Base-by-base conservation (phyloP, 768 basidiomycete species). In the Termitomyces sp. region DNA sequence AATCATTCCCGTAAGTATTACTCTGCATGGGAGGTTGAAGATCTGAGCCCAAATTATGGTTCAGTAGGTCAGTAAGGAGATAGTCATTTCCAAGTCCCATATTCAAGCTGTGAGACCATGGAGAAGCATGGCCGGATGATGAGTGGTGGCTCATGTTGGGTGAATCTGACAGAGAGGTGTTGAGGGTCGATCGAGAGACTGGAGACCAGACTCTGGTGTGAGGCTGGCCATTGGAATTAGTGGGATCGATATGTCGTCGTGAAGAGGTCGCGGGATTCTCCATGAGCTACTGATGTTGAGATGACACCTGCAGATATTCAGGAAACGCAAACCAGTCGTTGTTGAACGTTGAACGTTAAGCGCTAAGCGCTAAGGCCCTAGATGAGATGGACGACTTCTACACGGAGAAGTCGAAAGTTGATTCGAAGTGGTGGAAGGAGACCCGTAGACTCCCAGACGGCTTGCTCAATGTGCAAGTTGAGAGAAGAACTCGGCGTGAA, bases 1-100 rank as follows among this genome's bases (percentile, higher is more conserved):
- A 91, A 68, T 80, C 74, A 62, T 74, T 65, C 61, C 63, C 67
- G 51, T 73, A 69, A 53, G 66, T 62, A 40, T 68, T 61, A 40
- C 68, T 67, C 37, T 67, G 65, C n/a, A 67, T 58, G 53, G 60
- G 55, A 43, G 45, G 20, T 20, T 37, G 54, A 59, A 56, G 49
- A 48, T 64, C 67, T 57, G 53, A 55, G 40, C 56, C 63, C 46
- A 64, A 36, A 20, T 59, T 56, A 34, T 66, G 63, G n/a, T 59
- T 59, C 36, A 59, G 17, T 5, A 68, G 57, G 38, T 67, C 65
- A 43, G 55, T 57, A 45, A 68, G 56, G 49, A 65, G 61, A 45
- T 63, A 63, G 36, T 64, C 63, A 47, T 67, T 62, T 8, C 45
- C 49, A 36, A 43, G 68, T 45, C 65, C 62, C 67, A 52, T 67